Evolutionary conservation across 495 filamentous ascomycete species (phyloP).

Genomic region (Bathelium albidoporum): DNA sequence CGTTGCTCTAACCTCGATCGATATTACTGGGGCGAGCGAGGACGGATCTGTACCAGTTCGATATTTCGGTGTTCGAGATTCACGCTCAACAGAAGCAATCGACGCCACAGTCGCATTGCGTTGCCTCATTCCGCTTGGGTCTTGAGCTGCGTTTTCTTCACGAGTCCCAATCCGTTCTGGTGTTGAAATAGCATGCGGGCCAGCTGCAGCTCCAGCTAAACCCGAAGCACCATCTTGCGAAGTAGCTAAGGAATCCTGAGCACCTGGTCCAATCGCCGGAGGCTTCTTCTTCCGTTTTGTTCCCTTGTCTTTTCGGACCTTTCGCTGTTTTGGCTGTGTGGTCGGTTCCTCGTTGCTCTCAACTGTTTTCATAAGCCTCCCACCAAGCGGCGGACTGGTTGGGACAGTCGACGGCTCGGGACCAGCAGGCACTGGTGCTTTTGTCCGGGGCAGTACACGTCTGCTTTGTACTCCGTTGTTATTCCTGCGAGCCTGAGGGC

Average conservation of each 20-base stretch:
- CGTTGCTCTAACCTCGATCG: background rate
- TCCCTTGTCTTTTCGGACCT: background rate
- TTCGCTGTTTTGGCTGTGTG: background rate
- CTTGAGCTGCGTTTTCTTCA: background rate
- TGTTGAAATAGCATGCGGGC: background rate
- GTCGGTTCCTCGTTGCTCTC: background rate
- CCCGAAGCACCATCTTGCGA: background rate
- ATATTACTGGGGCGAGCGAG: background rate
- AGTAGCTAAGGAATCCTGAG: background rate
- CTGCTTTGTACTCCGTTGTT: background rate
- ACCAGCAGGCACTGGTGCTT: background rate
- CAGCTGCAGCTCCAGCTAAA: background rate
- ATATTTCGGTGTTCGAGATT: background rate
- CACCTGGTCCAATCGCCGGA: background rate
- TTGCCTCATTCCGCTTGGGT: background rate
- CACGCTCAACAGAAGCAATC: background rate
- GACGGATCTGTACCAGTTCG: background rate
- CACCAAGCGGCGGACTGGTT: background rate
- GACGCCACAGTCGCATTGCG: background rate
- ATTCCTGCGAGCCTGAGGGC: background rate
- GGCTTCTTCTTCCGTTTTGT: background rate
- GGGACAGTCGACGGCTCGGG: background rate
- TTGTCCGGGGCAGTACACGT: background rate
- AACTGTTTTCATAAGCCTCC: background rate
- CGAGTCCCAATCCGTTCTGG: background rate